Percentiles rank a stretch among this genome's conserved stretches.
Evolutionary conservation across 2,329 filamentous ascomycete genomes (phyloP).

Genomic region (Coniella lustricola): DNA sequence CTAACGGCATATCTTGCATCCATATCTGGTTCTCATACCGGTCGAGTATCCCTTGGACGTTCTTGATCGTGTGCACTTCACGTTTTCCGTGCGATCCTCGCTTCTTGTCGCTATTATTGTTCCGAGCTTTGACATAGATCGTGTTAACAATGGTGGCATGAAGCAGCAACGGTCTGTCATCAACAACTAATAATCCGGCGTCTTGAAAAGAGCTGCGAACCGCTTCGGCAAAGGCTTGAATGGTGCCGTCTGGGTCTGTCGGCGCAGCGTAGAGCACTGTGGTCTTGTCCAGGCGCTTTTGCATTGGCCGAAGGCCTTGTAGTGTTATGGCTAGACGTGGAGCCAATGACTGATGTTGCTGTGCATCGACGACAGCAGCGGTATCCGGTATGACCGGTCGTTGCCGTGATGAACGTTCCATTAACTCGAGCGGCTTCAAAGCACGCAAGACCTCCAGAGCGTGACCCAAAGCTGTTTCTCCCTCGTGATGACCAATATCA

Average conservation of each 20-base stretch:
- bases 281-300: constrained; percentile 39
- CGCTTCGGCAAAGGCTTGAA: constrained; percentile 52
- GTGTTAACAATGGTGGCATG: constrained; percentile 87
- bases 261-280: constrained; percentile 62
- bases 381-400: constrained; percentile 13
- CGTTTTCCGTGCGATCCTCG: constrained; percentile 18
- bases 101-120: constrained; percentile 20
- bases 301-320: constrained; percentile 55
- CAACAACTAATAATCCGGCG: constrained; percentile 48
- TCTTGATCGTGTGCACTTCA: constrained; percentile 38
- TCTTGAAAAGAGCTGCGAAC: constrained; percentile 48
- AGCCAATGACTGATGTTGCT: neutral
- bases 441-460: constrained; percentile 34
- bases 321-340: constrained; percentile 38
- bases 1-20: constrained; percentile 61
- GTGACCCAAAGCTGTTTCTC: constrained; percentile 28
- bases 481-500: too few species aligned
- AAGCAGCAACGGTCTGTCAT: constrained; percentile 59
- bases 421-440: constrained; percentile 33
- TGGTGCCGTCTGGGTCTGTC: constrained; percentile 39
- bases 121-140: constrained; percentile 56
- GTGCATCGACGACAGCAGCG: constrained; percentile 1
- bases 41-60: constrained; percentile 50
- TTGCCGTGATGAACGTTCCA: constrained; percentile 22
- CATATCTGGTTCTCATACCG: constrained; percentile 61